Conservation (phyloP, 2,329 filamentous ascomycete genomes). For the Botryotinia narcissicola region DNA sequence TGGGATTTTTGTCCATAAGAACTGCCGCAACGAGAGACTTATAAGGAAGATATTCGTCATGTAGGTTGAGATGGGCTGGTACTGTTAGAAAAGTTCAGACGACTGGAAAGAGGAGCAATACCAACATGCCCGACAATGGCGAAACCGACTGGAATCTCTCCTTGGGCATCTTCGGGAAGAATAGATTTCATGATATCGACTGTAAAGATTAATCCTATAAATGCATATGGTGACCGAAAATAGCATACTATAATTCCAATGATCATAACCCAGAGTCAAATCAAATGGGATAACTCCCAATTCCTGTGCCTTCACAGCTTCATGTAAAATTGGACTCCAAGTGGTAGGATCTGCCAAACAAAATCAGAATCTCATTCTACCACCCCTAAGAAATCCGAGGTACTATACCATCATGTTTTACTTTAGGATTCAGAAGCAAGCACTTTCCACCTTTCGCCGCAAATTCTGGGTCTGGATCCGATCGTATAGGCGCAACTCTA, state of each 20-base stretch:
- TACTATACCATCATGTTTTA: conserved; percentile 51
- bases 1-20: conserved; percentile 83
- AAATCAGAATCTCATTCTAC: neutral
- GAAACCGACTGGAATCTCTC: conserved; percentile 82
- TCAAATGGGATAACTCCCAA: conserved; percentile 73
- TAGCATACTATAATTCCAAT: conserved; percentile 77
- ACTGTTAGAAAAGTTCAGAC: neutral
- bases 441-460: conserved; percentile 59
- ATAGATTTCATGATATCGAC: conserved; percentile 76
- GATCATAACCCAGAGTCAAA: conserved; percentile 74
- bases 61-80: conserved; percentile 83
- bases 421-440: conserved; percentile 55
- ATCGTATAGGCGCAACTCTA: conserved; percentile 59
- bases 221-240: neutral
- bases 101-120: conserved; percentile 41
- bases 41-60: conserved; percentile 78
- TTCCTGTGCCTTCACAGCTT: conserved; percentile 66
- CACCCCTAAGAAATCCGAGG: neutral
- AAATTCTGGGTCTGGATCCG: conserved; percentile 57
- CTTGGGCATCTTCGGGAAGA: conserved; percentile 74
- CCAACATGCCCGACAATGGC: conserved; percentile 84
- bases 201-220: conserved; percentile 14
- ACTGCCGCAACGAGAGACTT: conserved; percentile 83
- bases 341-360: conserved; percentile 61
- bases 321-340: conserved; percentile 69